phyloP scores from a whole-genome alignment of 768 basidiomycete species.

The Wakefieldia striispora region DNA sequence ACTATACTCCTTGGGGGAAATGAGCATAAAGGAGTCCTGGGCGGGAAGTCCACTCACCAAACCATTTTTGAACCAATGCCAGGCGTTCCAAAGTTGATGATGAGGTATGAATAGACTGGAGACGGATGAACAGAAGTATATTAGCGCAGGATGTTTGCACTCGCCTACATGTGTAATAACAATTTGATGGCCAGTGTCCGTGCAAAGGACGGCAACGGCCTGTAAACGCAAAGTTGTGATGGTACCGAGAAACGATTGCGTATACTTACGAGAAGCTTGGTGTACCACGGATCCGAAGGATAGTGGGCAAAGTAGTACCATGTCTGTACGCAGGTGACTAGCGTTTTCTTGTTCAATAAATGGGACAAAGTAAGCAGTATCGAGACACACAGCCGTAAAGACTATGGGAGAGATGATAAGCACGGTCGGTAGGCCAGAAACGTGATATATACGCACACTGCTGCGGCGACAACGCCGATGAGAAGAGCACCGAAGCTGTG shows the following conservation, averaged over 20 bases:
- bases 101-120: conserved; percentile 47
- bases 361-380: neutral
- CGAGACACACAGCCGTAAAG: conserved; percentile 46
- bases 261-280: conserved; percentile 43
- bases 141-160: neutral
- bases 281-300: conserved; percentile 48
- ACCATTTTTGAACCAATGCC: conserved; percentile 33
- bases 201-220: conserved; percentile 49
- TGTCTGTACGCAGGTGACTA: conserved; percentile 55
- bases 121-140: neutral
- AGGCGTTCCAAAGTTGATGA: conserved; percentile 39
- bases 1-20: conserved; percentile 17
- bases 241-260: neutral
- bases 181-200: conserved; percentile 53
- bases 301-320: conserved; percentile 53
- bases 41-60: conserved; percentile 35
- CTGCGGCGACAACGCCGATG: conserved; percentile 48
- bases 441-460: conserved; percentile 37
- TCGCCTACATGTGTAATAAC: conserved; percentile 52
- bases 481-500: conserved; percentile 48
- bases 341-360: neutral
- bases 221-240: conserved; percentile 19
- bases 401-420: conserved; percentile 28
- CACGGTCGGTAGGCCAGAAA: neutral
- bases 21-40: neutral